These are phyloP conservation scores for Conoideocrella luteorostrata DNA, from an alignment of 2,329 filamentous ascomycete genomes.

Conservation along the genomic window DNA sequence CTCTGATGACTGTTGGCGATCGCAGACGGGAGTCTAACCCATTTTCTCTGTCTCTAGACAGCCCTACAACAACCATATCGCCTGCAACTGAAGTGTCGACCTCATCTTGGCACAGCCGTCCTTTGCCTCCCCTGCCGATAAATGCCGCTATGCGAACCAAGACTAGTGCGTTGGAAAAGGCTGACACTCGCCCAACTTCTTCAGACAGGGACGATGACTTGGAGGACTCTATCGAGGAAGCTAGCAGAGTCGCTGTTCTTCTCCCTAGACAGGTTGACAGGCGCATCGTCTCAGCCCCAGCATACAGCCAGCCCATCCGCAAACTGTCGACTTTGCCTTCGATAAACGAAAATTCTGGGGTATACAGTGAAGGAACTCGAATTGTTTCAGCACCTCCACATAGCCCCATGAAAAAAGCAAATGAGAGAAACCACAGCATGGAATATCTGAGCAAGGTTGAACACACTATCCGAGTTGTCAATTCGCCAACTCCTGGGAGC, in stretches of 20 bases:
- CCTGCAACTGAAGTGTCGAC: slow-evolving; percentile 22
- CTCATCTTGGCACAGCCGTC: slow-evolving; percentile 40
- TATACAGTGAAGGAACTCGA: slow-evolving; percentile 31
- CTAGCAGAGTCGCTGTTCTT: slow-evolving; percentile 23
- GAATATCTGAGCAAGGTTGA: slow-evolving; percentile 40
- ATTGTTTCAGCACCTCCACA: slow-evolving; percentile 41
- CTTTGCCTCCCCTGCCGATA: slow-evolving; percentile 43
- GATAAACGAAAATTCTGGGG: slow-evolving; percentile 37
- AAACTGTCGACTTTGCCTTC: slow-evolving; percentile 37
- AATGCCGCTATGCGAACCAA: slow-evolving; percentile 17
- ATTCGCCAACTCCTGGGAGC: slow-evolving; percentile 36
- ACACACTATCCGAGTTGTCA: slow-evolving; percentile 50
- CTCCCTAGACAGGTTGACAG: slow-evolving; percentile 32
- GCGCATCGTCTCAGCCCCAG: slow-evolving; percentile 45
- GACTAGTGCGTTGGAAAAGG: slow-evolving; percentile 13
- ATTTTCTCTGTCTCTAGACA: slow-evolving; percentile 35
- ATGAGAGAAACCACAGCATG: slow-evolving; percentile 30
- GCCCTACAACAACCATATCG: slow-evolving; percentile 18
- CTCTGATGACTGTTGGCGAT: slow-evolving; percentile 26
- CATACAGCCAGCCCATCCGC: slow-evolving; percentile 34
- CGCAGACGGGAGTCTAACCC: slow-evolving; percentile 31
- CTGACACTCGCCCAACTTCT: slow-evolving; percentile 18
- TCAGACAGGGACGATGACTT: slow-evolving; percentile 17
- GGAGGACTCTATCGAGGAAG: slow-evolving; percentile 17
- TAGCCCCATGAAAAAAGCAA: slow-evolving; percentile 21